These are phyloP conservation scores for Carallia brachiata DNA, from an alignment of 345 rosid genomes.

Conservation along the genomic window DNA sequence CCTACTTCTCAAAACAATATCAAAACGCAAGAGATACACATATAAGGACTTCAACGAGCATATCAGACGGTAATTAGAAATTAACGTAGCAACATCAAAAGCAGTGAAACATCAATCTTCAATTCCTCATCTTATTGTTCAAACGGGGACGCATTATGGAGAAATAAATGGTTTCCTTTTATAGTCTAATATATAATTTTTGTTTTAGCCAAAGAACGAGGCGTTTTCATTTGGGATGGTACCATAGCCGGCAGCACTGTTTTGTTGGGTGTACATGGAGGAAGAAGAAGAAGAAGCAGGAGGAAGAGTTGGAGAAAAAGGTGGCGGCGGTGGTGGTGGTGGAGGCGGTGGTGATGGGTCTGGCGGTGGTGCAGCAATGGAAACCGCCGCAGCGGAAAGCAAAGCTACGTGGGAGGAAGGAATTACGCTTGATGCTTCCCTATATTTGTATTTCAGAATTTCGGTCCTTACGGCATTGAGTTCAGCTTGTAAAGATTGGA, in stretches of 20 bases:
- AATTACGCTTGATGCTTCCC: constrained; percentile 55
- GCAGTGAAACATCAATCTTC: constrained; percentile 13
- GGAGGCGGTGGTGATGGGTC: constrained; percentile 20
- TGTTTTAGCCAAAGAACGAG: constrained; percentile 58
- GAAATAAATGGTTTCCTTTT: constrained; percentile 41
- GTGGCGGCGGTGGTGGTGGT: constrained; percentile 33
- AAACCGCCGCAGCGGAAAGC: constrained; percentile 55
- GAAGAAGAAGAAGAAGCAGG: constrained; percentile 51
- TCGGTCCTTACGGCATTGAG: constrained; percentile 71
- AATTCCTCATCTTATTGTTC: constrained; percentile 25
- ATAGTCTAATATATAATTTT: constrained; percentile 17
- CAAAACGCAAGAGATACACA: not conserved
- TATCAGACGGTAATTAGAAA: constrained; percentile 15
- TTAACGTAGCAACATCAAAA: constrained; percentile 8
- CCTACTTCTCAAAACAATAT: not conserved
- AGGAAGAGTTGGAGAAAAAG: constrained; percentile 34
- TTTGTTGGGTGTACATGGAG: constrained; percentile 49
- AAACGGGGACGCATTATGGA: constrained; percentile 15
- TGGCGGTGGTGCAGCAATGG: constrained; percentile 50
- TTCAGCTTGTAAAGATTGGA: constrained; percentile 78
- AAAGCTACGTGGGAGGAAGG: constrained; percentile 52
- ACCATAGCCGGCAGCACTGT: constrained; percentile 44
- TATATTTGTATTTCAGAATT: constrained; percentile 73
- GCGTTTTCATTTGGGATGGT: constrained; percentile 63
- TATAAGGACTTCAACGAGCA: constrained; percentile 10